A percentile compares a stretch with the other conserved stretches of the same genome.
phyloP scores from a whole-genome alignment of 2,329 filamentous ascomycete genomes.

The Ascochyta viciae-villosae region DNA sequence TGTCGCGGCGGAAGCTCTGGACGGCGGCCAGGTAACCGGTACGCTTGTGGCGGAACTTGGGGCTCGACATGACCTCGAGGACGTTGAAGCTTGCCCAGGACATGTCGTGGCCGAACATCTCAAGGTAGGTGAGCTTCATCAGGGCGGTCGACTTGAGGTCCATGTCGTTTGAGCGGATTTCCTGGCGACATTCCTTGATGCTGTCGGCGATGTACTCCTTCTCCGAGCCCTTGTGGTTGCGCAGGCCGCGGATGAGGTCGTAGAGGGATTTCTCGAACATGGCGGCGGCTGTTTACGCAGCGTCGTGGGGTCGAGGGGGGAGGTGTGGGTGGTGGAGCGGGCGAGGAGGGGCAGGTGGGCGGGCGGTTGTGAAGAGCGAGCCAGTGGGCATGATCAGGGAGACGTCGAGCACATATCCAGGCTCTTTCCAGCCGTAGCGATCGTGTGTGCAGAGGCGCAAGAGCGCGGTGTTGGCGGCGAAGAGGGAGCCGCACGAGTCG shows the following conservation, averaged over 20 bases:
- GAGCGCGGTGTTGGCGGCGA: constrained; percentile 9
- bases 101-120: constrained; percentile 99
- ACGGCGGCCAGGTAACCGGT: constrained; percentile 95
- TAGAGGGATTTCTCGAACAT: constrained; percentile 99
- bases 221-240: constrained; percentile 94
- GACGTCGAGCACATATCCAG: constrained; percentile 6
- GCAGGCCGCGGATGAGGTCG: constrained; percentile 95
- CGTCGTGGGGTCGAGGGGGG: not conserved
- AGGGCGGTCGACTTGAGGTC: constrained; percentile 96
- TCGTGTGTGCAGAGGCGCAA: not conserved
- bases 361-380: constrained; percentile 26
- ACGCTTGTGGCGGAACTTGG: constrained; percentile 93
- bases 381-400: constrained; percentile 45
- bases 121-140: constrained; percentile 94
- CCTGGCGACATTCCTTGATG: constrained; percentile 91
- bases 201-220: constrained; percentile 93
- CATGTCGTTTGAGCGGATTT: constrained; percentile 94
- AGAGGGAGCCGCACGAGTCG: not conserved
- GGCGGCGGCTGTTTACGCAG: constrained; percentile 18
- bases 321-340: constrained; percentile 1
- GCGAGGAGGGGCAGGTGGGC: constrained; percentile 16
- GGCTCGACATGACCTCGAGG: constrained; percentile 96
- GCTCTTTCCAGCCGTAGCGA: not conserved
- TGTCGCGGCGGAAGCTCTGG: constrained; percentile 94
- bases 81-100: constrained; percentile 99